Evolutionary conservation across 306 rosid genomes (phyloP).

Genomic region (Gynostemma pentaphyllum): DNA sequence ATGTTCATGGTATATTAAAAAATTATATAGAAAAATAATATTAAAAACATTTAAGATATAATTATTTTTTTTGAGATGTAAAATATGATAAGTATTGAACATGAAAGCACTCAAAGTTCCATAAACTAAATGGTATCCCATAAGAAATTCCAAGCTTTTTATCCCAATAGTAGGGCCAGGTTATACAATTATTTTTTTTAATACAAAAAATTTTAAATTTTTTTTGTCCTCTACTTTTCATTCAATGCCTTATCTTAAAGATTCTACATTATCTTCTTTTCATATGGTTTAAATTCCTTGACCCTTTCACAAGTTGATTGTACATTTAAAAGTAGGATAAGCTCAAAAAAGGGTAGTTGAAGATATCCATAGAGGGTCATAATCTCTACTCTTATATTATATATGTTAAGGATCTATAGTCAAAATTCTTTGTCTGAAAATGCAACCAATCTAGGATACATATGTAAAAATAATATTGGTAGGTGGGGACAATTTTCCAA

Average conservation of each 20-base stretch:
- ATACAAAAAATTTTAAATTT: not conserved
- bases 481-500: slow-evolving; percentile 3
- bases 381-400: not conserved
- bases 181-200: not conserved
- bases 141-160: not conserved
- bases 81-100: not conserved
- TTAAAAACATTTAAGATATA: too few species aligned
- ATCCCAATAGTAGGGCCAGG: not conserved
- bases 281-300: slow-evolving; percentile 22
- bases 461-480: not conserved
- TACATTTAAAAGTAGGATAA: slow-evolving; percentile 6
- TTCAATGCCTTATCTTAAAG: slow-evolving; percentile 23
- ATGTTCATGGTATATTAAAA: too few species aligned
- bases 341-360: slow-evolving; percentile 13
- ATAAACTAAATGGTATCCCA: not conserved
- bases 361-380: not conserved
- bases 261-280: slow-evolving; percentile 38
- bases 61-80: not conserved
- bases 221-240: not conserved
- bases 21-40: too few species aligned
- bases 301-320: slow-evolving; percentile 1
- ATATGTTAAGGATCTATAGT: not conserved
- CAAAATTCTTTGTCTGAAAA: slow-evolving; percentile 1
- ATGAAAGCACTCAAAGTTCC: not conserved
- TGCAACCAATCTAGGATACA: slow-evolving; percentile 8